phyloP scores from a whole-genome alignment of 1,284 basidiomycete genomes.

The Sporisorium reilianum region DNA sequence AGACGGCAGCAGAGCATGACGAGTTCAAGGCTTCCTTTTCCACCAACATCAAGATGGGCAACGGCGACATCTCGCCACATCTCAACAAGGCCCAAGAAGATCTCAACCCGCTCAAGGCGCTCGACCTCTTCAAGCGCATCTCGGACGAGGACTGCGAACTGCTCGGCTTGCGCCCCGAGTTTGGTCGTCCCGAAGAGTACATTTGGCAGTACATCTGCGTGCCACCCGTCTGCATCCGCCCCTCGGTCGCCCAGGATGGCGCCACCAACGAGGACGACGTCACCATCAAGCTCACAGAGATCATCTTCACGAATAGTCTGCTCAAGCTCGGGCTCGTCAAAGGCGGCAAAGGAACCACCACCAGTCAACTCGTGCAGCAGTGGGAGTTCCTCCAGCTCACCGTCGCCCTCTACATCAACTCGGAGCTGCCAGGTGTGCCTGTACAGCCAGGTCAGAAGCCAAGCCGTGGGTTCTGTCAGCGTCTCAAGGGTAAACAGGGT shows the following conservation, averaged over 20 bases:
- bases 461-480: conserved; percentile 87
- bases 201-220: conserved; percentile 99
- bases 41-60: conserved; percentile 81
- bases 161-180: conserved; percentile 87
- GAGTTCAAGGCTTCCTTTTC: conserved; percentile 88
- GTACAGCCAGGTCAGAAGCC: conserved; percentile 65
- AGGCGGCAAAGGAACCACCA: conserved; percentile 68
- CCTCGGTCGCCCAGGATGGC: conserved; percentile 93
- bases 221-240: conserved; percentile 96
- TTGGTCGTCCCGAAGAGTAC: conserved; percentile 95
- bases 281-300: conserved; percentile 96
- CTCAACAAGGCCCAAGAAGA: conserved; percentile 93
- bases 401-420: conserved; percentile 98
- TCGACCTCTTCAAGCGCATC: conserved; percentile 92
- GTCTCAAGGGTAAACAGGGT: conserved; percentile 98
- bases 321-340: conserved; percentile 90
- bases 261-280: conserved; percentile 91
- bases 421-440: conserved; percentile 84
- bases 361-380: conserved; percentile 77
- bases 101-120: conserved; percentile 90
- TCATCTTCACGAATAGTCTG: conserved; percentile 92
- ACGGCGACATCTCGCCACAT: conserved; percentile 87
- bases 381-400: conserved; percentile 97
- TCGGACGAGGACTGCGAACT: conserved; percentile 95
- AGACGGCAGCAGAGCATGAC: conserved; percentile 88